phyloP scores from a whole-genome alignment of 768 basidiomycete genomes.

The Crepidotus variabilis region DNA sequence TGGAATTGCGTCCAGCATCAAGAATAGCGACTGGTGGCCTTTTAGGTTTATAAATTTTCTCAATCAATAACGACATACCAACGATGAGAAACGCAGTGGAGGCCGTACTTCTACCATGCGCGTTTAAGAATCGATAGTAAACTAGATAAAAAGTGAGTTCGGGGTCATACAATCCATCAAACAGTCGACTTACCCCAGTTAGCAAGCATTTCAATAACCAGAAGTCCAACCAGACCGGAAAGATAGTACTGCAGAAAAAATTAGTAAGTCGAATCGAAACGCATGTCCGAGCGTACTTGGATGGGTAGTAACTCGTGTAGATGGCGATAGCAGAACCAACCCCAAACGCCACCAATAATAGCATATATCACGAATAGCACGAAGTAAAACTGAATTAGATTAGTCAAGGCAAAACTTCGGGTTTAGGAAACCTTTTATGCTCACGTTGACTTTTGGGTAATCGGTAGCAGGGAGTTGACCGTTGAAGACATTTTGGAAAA shows the following conservation, averaged over 20 bases:
- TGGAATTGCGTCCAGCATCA: conserved; percentile 90
- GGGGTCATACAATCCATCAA: background rate
- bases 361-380: conserved; percentile 78
- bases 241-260: conserved; percentile 69
- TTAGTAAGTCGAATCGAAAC: background rate
- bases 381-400: conserved; percentile 71
- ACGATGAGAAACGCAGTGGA: conserved; percentile 92
- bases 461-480: conserved; percentile 90
- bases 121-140: conserved; percentile 94
- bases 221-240: conserved; percentile 78
- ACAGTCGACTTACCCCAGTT: conserved; percentile 63
- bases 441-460: conserved; percentile 94
- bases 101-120: conserved; percentile 67
- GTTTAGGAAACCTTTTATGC: conserved; percentile 23
- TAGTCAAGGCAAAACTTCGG: background rate
- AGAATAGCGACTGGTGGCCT: conserved; percentile 76
- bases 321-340: conserved; percentile 77
- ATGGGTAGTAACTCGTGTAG: conserved; percentile 83
- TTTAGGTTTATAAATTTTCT: conserved; percentile 4
- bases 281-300: conserved; percentile 47
- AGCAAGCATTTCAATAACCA: conserved; percentile 92
- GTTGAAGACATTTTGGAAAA: conserved; percentile 85
- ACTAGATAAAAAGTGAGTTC: conserved; percentile 36
- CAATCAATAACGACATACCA: conserved; percentile 41
- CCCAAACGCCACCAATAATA: conserved; percentile 71